Evolutionary conservation across 768 basidiomycete species (phyloP).

Genomic region (Leccinum obscurum): DNA sequence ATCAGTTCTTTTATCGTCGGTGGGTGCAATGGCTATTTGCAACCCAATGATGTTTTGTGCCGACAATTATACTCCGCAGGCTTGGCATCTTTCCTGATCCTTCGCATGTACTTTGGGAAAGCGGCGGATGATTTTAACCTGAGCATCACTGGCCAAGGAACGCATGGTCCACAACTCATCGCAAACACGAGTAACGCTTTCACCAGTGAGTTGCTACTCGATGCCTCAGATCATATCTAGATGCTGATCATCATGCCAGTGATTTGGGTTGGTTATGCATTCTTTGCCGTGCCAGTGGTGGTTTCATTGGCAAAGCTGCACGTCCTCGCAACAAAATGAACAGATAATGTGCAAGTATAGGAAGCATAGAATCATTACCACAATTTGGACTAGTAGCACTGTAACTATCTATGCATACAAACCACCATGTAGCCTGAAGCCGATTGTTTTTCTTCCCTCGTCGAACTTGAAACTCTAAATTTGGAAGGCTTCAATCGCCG

Average conservation of each 20-base stretch:
- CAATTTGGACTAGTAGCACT: neutral
- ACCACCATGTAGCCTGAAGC: neutral
- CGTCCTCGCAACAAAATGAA: conserved; percentile 48
- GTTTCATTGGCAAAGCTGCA: conserved; percentile 69
- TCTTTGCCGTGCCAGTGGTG: conserved; percentile 69
- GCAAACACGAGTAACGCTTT: conserved; percentile 72
- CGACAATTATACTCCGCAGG: conserved; percentile 39
- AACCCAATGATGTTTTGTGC: neutral
- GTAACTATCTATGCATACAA: neutral
- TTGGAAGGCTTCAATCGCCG: conserved; percentile 18
- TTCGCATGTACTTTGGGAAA: conserved; percentile 82
- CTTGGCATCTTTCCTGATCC: conserved; percentile 64
- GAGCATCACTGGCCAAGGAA: conserved; percentile 52
- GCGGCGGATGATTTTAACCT: conserved; percentile 76
- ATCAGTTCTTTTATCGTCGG: conserved; percentile 76
- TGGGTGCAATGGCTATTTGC: conserved; percentile 25
- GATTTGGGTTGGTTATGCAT: conserved; percentile 78
- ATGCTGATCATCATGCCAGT: conserved; percentile 42
- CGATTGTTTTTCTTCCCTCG: neutral
- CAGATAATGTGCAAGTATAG: conserved; percentile 1
- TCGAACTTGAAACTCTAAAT: neutral
- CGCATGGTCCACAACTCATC: conserved; percentile 55
- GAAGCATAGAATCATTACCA: neutral
- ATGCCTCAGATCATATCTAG: neutral
- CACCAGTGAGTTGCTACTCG: conserved; percentile 52